Conservation (phyloP, 805 yeast genomes). For the Maudiozyma barnettii region DNA sequence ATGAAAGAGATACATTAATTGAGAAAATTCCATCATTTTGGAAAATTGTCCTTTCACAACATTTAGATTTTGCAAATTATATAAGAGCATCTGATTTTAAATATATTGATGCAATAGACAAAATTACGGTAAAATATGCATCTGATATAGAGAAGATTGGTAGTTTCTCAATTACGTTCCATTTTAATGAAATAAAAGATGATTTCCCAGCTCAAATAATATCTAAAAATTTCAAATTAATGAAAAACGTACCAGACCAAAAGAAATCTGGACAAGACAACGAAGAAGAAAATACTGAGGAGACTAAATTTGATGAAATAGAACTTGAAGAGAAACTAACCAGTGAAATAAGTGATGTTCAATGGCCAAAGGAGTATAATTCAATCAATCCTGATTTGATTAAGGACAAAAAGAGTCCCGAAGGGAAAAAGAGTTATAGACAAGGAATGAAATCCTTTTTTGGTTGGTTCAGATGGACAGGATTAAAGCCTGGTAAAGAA, state of each 20-base stretch:
- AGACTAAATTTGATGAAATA: conserved; percentile 30
- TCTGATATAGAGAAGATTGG: conserved; percentile 32
- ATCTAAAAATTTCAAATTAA: conserved; percentile 47
- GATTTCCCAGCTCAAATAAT: conserved; percentile 50
- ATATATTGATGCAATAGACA: conserved; percentile 56
- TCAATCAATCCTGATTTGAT: conserved; percentile 46
- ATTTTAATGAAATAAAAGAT: conserved; percentile 41
- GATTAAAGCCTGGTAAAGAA: conserved; percentile 64
- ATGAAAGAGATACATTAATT: conserved; percentile 45
- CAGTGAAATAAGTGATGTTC: conserved; percentile 44
- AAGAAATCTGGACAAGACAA: conserved; percentile 3
- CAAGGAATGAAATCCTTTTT: conserved; percentile 76
- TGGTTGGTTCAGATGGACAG: conserved; percentile 83
- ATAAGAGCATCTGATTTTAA: conserved; percentile 68
- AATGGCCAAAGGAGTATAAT: conserved; percentile 64
- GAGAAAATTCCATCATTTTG: conserved; percentile 64
- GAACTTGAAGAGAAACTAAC: conserved; percentile 42
- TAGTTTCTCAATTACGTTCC: conserved; percentile 52
- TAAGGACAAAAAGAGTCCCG: conserved; percentile 35
- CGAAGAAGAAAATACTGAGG: not conserved
- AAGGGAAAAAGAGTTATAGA: conserved; percentile 53
- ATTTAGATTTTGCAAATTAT: conserved; percentile 76
- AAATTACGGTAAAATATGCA: conserved; percentile 50
- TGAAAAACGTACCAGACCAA: conserved; percentile 16
- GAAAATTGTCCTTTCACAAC: conserved; percentile 77